Evolutionary conservation across 805 yeast genomes (phyloP).

Genomic region (Pichia exigua): DNA sequence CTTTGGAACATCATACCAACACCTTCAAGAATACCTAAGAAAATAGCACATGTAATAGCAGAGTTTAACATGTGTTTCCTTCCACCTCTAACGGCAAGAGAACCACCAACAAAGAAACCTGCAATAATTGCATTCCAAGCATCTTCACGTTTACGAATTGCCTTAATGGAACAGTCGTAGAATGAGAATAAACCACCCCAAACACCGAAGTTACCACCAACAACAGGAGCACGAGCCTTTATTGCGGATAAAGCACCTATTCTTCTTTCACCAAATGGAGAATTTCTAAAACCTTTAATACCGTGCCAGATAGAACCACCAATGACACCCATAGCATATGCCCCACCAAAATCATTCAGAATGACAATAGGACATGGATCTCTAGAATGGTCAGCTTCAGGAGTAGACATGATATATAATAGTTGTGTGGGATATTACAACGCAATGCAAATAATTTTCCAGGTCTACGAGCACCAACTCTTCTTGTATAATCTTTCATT

Average conservation of each 20-base stretch:
- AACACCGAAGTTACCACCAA: slow-evolving; percentile 98
- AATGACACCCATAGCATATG: slow-evolving; percentile 97
- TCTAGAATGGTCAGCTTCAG: slow-evolving; percentile 87
- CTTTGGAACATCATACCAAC: slow-evolving; percentile 95
- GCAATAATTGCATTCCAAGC: slow-evolving; percentile 98
- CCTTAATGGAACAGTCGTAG: slow-evolving; percentile 92
- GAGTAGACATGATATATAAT: slow-evolving; percentile 39
- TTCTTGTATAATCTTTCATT: too few species aligned
- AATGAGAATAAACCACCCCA: slow-evolving; percentile 99
- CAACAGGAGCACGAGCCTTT: slow-evolving; percentile 94
- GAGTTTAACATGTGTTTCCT: slow-evolving; percentile 95
- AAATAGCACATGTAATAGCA: slow-evolving; percentile 95
- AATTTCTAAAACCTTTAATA: slow-evolving; percentile 95
- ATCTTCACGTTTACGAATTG: slow-evolving; percentile 94
- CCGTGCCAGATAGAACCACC: slow-evolving; percentile 99
- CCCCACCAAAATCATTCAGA: slow-evolving; percentile 96
- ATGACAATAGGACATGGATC: slow-evolving; percentile 99
- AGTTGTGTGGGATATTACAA: background rate
- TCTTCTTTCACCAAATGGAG: slow-evolving; percentile 94
- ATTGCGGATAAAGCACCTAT: slow-evolving; percentile 84
- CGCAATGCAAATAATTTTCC: too few species aligned
- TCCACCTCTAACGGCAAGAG: slow-evolving; percentile 97
- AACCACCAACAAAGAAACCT: slow-evolving; percentile 97
- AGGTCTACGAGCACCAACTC: too few species aligned
- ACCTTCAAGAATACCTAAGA: slow-evolving; percentile 95